These are phyloP conservation scores for Saccharomycopsis fodiens DNA, from an alignment of 805 yeast genomes.

Conservation along the genomic window DNA sequence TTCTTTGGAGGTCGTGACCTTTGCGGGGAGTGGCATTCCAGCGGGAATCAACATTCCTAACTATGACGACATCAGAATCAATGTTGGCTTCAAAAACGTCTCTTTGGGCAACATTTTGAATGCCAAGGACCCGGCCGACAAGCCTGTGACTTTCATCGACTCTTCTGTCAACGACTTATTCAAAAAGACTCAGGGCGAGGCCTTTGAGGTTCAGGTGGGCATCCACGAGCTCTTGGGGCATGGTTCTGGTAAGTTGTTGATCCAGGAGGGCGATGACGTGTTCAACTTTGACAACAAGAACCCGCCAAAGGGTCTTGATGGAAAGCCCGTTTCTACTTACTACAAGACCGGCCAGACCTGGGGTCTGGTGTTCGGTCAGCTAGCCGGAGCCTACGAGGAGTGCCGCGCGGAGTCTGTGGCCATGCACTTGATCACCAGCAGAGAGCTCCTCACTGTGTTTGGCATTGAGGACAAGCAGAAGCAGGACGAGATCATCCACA, in stretches of 20 bases:
- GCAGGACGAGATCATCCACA: constrained; percentile 55
- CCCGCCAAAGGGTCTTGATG: constrained; percentile 57
- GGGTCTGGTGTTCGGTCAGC: constrained; percentile 64
- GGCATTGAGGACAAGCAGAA: constrained; percentile 52
- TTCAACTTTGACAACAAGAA: constrained; percentile 63
- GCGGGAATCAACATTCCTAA: constrained; percentile 93
- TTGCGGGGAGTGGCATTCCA: constrained; percentile 86
- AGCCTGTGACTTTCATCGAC: constrained; percentile 58
- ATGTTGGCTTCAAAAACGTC: constrained; percentile 81
- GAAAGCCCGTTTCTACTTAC: constrained; percentile 55
- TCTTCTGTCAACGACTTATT: constrained; percentile 47
- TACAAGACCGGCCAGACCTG: constrained; percentile 82
- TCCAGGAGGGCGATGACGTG: constrained; percentile 49
- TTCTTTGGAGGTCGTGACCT: constrained; percentile 80
- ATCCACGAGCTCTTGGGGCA: constrained; percentile 88
- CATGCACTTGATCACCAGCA: constrained; percentile 65
- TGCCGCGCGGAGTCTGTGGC: constrained; percentile 92
- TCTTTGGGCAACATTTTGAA: constrained; percentile 80
- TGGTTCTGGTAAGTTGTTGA: constrained; percentile 78
- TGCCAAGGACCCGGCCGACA: constrained; percentile 63
- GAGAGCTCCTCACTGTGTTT: constrained; percentile 61
- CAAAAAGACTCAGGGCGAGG: constrained; percentile 66
- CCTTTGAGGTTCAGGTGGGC: constrained; percentile 91
- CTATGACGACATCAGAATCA: constrained; percentile 81
- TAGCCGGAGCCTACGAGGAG: constrained; percentile 86